Base-by-base conservation (phyloP, 257 asterid species). In the Rhazya stricta region DNA sequence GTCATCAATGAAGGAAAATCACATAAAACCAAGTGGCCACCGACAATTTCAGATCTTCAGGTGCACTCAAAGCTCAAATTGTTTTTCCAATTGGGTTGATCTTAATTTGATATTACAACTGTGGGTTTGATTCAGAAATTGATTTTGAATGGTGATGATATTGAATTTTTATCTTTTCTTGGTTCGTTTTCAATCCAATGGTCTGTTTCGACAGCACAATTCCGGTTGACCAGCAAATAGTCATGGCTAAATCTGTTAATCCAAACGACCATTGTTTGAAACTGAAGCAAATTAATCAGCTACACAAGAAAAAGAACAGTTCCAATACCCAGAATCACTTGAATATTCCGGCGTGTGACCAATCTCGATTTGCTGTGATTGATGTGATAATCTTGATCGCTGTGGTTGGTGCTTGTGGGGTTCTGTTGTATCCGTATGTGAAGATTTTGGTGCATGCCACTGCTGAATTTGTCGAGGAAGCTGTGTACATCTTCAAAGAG, bases 341-440 rank as follows among this genome's bases (percentile, higher is more conserved):
- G 74, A 84, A 79, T 75, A 88, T 88, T 76, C 96, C 96, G 5
- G 88, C 85, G 12, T 93, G 97, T 56, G 91, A 89, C 27, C 88
- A 88, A 79, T 89, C 98, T 16, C 88, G 86, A 18, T 87, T 81
- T 71, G 99, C 96, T 34, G 71, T 90, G 54, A 74, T 92, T 67
- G 99, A 95, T 73, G 91, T 92, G 61, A 50, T 88, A 21, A 87
- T 95, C 80, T 56, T 88, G 92, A 86, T 95, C 71, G 94, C 90
- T 11, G 99, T 95, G 68, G 53, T 95, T 36, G 79, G 89, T 9
- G 90, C 99, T 4, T 88, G 83, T 71, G 96, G 91, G 67, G 84
- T 86, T 71, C 34, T 95, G 69, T 53, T 95, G 18, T 92, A 90
- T 79, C 99, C 99, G 0, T 88, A 81, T 69, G 83, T 85, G 43